phyloP scores from a whole-genome alignment of 192 early-diverging fungal species.

The Geosiphon pyriformis region DNA sequence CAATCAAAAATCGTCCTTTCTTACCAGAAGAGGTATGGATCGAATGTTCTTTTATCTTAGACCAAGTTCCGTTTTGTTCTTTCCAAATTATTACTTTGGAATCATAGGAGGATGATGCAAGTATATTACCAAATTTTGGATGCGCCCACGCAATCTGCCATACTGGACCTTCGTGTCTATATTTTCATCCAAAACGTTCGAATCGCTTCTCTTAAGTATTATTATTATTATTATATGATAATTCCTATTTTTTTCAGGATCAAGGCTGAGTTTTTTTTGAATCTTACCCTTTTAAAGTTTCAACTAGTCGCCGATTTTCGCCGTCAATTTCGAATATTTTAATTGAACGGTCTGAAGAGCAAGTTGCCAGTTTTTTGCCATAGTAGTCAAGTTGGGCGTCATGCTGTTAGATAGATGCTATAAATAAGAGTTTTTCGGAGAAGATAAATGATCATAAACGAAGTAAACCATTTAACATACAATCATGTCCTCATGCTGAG shows the following conservation, averaged over 20 bases:
- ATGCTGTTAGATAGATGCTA: conserved; percentile 35
- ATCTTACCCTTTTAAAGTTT: conserved; percentile 67
- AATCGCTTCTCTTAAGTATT: too few relatives aligned
- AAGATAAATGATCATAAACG: background rate
- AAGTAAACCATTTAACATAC: conserved; percentile 40
- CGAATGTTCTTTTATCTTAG: conserved; percentile 79
- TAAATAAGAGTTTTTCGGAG: background rate
- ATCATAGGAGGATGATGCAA: conserved; percentile 97
- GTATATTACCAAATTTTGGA: conserved; percentile 92
- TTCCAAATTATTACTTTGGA: conserved; percentile 95
- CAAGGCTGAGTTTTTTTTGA: background rate
- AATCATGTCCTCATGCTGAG: conserved; percentile 86
- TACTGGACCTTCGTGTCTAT: conserved; percentile 94
- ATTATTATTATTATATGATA: too few relatives aligned
- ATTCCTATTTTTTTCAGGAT: too few relatives aligned
- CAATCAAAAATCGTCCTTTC: too few relatives aligned
- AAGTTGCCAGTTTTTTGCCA: conserved; percentile 90
- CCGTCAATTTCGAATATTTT: conserved; percentile 88
- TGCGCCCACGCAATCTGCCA: conserved; percentile 99
- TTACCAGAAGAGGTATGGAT: conserved; percentile 86
- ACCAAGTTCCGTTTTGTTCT: conserved; percentile 77
- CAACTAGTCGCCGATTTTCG: conserved; percentile 57
- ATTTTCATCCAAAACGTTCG: conserved; percentile 8
- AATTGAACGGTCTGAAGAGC: conserved; percentile 94
- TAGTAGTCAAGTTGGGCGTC: conserved; percentile 62